Percentiles rank a stretch among this genome's conserved stretches.
Conservation (phyloP, 257 asterid species). For the Primulina huaijiensis region DNA sequence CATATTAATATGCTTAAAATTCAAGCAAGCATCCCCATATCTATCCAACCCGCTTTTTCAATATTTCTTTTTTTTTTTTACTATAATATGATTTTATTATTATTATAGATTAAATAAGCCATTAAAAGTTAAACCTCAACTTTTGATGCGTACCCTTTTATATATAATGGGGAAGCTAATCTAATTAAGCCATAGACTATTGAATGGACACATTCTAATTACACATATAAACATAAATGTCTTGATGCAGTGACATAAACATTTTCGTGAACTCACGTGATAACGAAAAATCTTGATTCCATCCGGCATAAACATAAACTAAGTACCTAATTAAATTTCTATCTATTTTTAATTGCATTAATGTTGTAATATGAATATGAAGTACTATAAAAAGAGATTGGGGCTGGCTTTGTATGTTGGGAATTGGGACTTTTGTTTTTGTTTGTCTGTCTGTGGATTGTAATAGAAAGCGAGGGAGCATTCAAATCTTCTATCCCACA, state of each 20-base stretch:
- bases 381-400: not conserved
- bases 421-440: conserved; percentile 5
- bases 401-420: not conserved
- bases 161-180: conserved; percentile 42
- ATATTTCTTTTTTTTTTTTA: conserved; percentile 13
- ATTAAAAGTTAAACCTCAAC: conserved; percentile 45
- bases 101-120: conserved; percentile 19
- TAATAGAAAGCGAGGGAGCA: conserved; percentile 15
- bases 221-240: conserved; percentile 10
- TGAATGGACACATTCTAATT: not conserved
- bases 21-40: conserved; percentile 53
- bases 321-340: no score
- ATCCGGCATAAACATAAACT: no score
- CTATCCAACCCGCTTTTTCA: conserved; percentile 35
- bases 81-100: conserved; percentile 19
- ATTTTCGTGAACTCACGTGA: no score
- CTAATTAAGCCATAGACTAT: not conserved
- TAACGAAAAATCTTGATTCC: no score
- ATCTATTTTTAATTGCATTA: no score
- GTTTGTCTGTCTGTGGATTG: not conserved
- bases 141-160: conserved; percentile 41
- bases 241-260: no score
- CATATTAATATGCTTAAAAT: conserved; percentile 65
- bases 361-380: conserved; percentile 2
- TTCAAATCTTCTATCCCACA: conserved; percentile 26